phyloP scores from a whole-genome alignment of 108 stramenopile species.

The Cyclotella choctawhatcheeana region DNA sequence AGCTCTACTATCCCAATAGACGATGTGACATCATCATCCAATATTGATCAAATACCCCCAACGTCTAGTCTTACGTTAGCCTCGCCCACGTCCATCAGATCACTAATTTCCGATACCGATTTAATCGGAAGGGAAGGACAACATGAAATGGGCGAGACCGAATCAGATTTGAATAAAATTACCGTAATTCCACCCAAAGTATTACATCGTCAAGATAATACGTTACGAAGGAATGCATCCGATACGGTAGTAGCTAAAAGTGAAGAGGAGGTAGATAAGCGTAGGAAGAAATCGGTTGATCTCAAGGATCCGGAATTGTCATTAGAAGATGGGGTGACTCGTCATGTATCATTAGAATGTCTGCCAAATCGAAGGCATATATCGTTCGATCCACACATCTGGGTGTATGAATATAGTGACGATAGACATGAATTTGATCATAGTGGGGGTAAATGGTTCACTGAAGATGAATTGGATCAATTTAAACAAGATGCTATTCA shows the following conservation, averaged over 20 bases:
- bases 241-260: conserved; percentile 28
- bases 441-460: conserved; percentile 57
- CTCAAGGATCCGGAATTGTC: not conserved
- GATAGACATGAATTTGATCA: conserved; percentile 12
- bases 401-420: conserved; percentile 39
- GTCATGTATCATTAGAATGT: conserved; percentile 46
- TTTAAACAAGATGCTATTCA: conserved; percentile 72
- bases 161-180: conserved; percentile 15
- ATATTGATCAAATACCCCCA: conserved; percentile 36
- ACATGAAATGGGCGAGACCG: conserved; percentile 19
- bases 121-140: not conserved
- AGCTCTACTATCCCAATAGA: not conserved
- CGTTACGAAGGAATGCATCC: conserved; percentile 33
- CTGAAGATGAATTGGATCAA: conserved; percentile 57
- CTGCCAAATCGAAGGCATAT: conserved; percentile 25
- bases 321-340: conserved; percentile 3
- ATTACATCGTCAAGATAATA: conserved; percentile 3
- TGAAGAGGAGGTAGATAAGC: conserved; percentile 20
- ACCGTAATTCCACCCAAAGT: conserved; percentile 13
- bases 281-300: conserved; percentile 2
- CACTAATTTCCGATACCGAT: conserved; percentile 9
- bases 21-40: not conserved
- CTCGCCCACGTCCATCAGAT: conserved; percentile 37
- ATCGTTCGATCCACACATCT: conserved; percentile 51
- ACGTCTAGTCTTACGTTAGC: too few species aligned